Conservation (phyloP, 1,139 yeast genomes). For the Suhomyces wounanorum region DNA sequence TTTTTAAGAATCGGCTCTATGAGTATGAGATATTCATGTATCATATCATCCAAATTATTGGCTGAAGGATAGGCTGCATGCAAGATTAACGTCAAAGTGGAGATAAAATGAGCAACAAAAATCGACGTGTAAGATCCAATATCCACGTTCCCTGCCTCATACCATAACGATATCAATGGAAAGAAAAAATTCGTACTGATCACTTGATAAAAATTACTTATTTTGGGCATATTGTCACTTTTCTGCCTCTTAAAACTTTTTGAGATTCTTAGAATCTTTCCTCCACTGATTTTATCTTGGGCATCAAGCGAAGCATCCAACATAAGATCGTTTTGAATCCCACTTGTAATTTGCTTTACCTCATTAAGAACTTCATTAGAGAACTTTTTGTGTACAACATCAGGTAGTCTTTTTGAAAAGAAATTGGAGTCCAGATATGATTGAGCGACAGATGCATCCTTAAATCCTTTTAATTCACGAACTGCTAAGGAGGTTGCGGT, state of each 20-base stretch:
- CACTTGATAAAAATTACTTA: conserved; percentile 44
- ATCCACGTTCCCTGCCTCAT: conserved; percentile 44
- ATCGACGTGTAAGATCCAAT: conserved; percentile 59
- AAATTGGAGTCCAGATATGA: conserved; percentile 34
- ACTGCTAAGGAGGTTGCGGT: conserved; percentile 60
- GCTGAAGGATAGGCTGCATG: conserved; percentile 61
- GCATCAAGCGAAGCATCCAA: conserved; percentile 42
- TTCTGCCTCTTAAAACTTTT: conserved; percentile 29
- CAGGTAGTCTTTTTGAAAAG: conserved; percentile 51
- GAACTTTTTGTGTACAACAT: conserved; percentile 42
- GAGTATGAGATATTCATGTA: conserved; percentile 51
- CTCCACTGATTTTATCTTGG: conserved; percentile 39
- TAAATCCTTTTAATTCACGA: conserved; percentile 58
- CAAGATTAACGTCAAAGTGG: conserved; percentile 56
- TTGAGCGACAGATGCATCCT: conserved; percentile 46
- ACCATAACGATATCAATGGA: conserved; percentile 60
- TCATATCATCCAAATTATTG: conserved; percentile 55
- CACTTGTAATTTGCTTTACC: neutral
- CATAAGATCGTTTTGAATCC: conserved; percentile 38
- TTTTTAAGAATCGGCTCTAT: conserved; percentile 29
- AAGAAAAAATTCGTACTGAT: conserved; percentile 53
- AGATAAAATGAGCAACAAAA: conserved; percentile 58
- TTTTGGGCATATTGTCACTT: conserved; percentile 16
- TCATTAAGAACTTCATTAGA: conserved; percentile 1
- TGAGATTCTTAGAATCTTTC: conserved; percentile 55